A percentile compares a stretch with the other conserved stretches of the same genome.
These are phyloP conservation scores for Xylariaceae sp. DNA, from an alignment of 2,329 filamentous ascomycete species.

Conservation along the genomic window DNA sequence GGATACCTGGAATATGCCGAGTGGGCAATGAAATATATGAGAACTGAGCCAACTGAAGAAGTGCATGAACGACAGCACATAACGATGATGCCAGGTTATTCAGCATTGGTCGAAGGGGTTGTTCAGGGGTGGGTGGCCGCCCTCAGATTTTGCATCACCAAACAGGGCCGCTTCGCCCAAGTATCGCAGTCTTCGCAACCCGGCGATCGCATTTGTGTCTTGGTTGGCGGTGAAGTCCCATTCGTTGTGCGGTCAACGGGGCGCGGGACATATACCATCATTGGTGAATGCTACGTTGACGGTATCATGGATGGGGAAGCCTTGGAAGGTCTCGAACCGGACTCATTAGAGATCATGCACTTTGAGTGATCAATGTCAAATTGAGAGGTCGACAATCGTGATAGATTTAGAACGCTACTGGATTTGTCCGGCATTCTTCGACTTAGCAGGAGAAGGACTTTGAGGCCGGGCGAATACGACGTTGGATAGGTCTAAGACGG, in stretches of 20 bases:
- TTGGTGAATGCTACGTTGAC: slow-evolving; percentile 12
- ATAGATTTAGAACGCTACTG: too few species aligned
- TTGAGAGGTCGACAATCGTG: too few species aligned
- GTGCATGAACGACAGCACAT: not conserved
- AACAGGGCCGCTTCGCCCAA: slow-evolving; percentile 1
- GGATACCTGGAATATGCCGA: slow-evolving; percentile 3
- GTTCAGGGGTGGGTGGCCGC: not conserved
- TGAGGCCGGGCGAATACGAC: too few species aligned
- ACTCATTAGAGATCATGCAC: not conserved
- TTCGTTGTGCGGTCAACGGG: slow-evolving; percentile 2
- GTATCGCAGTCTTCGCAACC: not conserved
- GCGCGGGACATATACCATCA: slow-evolving; percentile 3
- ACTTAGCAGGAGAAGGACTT: too few species aligned
- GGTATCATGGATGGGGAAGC: slow-evolving; percentile 11
- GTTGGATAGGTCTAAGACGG: too few species aligned
- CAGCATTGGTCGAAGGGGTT: not conserved
- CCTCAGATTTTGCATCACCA: slow-evolving; percentile 2
- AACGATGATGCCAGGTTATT: not conserved
- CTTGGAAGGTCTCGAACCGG: not conserved
- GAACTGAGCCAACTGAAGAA: not conserved
- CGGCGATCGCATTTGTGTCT: slow-evolving; percentile 5
- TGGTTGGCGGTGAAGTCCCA: slow-evolving; percentile 8
- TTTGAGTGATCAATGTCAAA: slow-evolving; percentile 1
- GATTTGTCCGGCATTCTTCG: too few species aligned
- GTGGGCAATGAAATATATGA: not conserved